Evolutionary conservation across 225 moss, liverwort and hornwort species (phyloP).

Genomic region (Anthoceros angustus): DNA sequence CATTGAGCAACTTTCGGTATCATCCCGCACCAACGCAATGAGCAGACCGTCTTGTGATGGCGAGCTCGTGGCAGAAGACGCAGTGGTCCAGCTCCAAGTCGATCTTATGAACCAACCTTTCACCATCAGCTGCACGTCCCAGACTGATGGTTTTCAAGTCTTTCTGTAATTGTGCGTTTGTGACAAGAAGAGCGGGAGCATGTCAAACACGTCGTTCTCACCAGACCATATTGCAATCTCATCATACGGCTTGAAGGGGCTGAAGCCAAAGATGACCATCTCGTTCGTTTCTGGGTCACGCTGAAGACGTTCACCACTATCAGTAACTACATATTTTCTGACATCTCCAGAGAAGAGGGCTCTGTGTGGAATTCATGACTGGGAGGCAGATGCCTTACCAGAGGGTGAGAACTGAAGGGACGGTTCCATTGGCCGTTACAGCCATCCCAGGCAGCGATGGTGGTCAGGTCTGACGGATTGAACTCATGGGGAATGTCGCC

Average conservation of each 20-base stretch:
- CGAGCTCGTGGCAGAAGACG: neutral
- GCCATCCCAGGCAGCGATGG: slow-evolving; percentile 7
- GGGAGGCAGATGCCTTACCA: neutral
- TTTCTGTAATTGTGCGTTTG: neutral
- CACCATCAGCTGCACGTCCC: neutral
- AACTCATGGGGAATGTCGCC: slow-evolving; percentile 11
- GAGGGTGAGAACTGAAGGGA: slow-evolving; percentile 9
- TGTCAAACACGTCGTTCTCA: neutral
- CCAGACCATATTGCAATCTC: slow-evolving; percentile 3
- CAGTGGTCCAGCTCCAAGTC: neutral
- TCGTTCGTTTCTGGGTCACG: slow-evolving; percentile 5
- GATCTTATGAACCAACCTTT: neutral
- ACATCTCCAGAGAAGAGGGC: neutral
- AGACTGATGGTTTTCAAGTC: neutral
- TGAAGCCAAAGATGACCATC: neutral
- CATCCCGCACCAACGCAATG: neutral
- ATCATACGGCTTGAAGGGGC: neutral
- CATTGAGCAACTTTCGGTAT: neutral
- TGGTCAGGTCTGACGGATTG: slow-evolving; percentile 9
- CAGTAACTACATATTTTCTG: neutral
- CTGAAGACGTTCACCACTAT: neutral
- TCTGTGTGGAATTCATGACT: neutral
- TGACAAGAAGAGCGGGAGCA: neutral
- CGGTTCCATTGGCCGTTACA: slow-evolving; percentile 12
- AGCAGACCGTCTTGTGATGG: neutral